Base-by-base conservation (phyloP, 352 stramenopile genomes). In the Phytophthora agathidicida region DNA sequence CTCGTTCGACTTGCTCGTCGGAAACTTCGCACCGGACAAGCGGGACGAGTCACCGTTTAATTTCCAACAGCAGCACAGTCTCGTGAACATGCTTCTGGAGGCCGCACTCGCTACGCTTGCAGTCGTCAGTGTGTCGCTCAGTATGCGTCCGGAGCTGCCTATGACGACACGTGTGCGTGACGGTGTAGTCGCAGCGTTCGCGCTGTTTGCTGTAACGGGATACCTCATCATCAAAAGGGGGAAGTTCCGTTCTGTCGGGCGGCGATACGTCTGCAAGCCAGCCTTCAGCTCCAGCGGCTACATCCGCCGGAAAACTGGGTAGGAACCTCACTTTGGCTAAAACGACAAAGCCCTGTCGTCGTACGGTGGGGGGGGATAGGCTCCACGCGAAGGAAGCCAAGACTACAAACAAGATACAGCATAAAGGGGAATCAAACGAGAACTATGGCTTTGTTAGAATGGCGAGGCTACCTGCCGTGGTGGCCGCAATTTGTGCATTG, bases 1-100 rank as follows among this genome's bases (percentile, higher is more conserved):
- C 65, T 88, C 89, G 20, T 91, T 98, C 42, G 92, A 98, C 53
- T 64, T 99, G 27, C 60, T 98, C 23, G 74, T 97, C 23, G 82
- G 82, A 17, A 80, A 86, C 48, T 88, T 84, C 43, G 89, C 71
- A 36, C 77, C 84, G 2, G 84, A 95, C 52, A 84, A 88, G 58
- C 83, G 85, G 17, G 81, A 91, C 39, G 81, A 94, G 56, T 90
- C 76, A 11, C 83, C 84, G 22, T 94, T 93, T 53, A 79, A 58
- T 41, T 91, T 94, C 59, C 86, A 95, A 68, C 86, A 95, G 64
- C 83, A 91, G 58, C 81, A 93, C 70, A 91, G 74, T 24, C 48
- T 95, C 11, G 31, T 88, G 35, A 75, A 77, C 38, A 71, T 92
- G 50, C 38, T 84, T 33, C 31, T 90, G 5, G 86, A 95, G 51